Evolutionary conservation across 306 rosid genomes (phyloP).

Genomic region (Cicer cuneatum): DNA sequence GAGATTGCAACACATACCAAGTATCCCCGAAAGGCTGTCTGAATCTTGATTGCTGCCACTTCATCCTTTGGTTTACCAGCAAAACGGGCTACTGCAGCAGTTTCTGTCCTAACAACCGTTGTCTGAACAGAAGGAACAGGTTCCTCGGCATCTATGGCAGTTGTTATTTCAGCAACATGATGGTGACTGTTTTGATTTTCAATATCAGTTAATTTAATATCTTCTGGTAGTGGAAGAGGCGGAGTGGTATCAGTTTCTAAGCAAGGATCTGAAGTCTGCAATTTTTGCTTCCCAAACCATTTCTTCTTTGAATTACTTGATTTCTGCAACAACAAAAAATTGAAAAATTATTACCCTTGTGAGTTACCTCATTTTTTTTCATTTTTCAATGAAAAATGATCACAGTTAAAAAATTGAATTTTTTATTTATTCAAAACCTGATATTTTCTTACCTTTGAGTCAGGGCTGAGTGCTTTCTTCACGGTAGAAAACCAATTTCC

Average conservation of each 20-base stretch:
- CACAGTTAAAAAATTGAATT: too few species aligned
- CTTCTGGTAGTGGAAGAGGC: conserved; percentile 66
- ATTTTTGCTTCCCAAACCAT: conserved; percentile 94
- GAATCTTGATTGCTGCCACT: conserved; percentile 86
- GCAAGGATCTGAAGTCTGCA: conserved; percentile 52
- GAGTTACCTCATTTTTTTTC: too few species aligned
- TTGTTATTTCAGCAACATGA: conserved; percentile 54
- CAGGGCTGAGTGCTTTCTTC: conserved; percentile 96
- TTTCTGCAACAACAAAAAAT: conserved; percentile 50
- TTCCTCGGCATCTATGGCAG: conserved; percentile 43
- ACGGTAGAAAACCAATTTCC: conserved; percentile 94
- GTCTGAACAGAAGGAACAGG: conserved; percentile 51
- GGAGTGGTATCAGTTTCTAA: conserved; percentile 55
- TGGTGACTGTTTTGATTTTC: conserved; percentile 60
- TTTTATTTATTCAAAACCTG: conserved; percentile 52
- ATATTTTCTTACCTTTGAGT: conserved; percentile 72
- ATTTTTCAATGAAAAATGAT: too few species aligned
- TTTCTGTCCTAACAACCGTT: conserved; percentile 48
- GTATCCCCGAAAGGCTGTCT: conserved; percentile 92
- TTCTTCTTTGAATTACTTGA: conserved; percentile 83
- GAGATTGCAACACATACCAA: conserved; percentile 58
- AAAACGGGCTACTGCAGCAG: conserved; percentile 49
- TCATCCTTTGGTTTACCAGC: conserved; percentile 76
- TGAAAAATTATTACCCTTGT: conserved; percentile 7
- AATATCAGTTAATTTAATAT: conserved; percentile 55